Conservation (phyloP, 2,329 filamentous ascomycete species). For the Paramyrothecium roridum region DNA sequence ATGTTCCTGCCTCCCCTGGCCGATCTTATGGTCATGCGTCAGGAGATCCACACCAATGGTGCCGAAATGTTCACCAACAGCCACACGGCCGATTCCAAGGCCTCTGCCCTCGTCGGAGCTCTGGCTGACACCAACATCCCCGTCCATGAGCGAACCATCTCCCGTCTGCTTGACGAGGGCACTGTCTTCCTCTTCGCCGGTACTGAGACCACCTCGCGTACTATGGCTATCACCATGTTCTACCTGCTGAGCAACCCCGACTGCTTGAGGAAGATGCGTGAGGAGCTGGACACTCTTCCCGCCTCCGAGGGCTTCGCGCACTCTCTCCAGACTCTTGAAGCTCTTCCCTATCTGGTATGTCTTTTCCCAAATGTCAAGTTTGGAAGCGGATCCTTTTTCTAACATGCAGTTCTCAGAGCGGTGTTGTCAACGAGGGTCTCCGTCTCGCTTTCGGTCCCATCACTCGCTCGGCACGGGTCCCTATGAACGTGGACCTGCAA, state of each 20-base stretch:
- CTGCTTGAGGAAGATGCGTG: conserved; percentile 7
- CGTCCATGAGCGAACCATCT: conserved; percentile 5
- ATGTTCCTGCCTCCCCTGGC: conserved; percentile 5
- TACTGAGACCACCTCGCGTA: conserved; percentile 12
- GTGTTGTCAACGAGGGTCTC: conserved; percentile 11
- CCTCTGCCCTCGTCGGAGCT: conserved; percentile 4
- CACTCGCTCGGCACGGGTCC: conserved; percentile 20
- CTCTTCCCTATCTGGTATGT: conserved; percentile 10
- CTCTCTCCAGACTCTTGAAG: conserved; percentile 9
- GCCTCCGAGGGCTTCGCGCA: conserved; percentile 3
- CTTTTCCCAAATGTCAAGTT: background rate
- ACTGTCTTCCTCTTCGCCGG: conserved; percentile 11
- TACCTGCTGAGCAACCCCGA: conserved; percentile 7
- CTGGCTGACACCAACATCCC: conserved; percentile 7
- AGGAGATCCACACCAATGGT: conserved; percentile 4
- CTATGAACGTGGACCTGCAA: conserved; percentile 18
- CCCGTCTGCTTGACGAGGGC: conserved; percentile 13
- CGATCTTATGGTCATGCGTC: conserved; percentile 3
- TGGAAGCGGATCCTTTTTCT: background rate
- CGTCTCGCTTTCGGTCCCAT: conserved; percentile 9
- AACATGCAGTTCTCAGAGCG: conserved; percentile 5
- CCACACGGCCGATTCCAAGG: background rate
- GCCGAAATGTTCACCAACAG: conserved; percentile 1
- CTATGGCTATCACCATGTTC: conserved; percentile 6
- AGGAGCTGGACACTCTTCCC: conserved; percentile 6